phyloP scores from a whole-genome alignment of 2,329 filamentous ascomycete genomes.

The Colletotrichum brevisporum region DNA sequence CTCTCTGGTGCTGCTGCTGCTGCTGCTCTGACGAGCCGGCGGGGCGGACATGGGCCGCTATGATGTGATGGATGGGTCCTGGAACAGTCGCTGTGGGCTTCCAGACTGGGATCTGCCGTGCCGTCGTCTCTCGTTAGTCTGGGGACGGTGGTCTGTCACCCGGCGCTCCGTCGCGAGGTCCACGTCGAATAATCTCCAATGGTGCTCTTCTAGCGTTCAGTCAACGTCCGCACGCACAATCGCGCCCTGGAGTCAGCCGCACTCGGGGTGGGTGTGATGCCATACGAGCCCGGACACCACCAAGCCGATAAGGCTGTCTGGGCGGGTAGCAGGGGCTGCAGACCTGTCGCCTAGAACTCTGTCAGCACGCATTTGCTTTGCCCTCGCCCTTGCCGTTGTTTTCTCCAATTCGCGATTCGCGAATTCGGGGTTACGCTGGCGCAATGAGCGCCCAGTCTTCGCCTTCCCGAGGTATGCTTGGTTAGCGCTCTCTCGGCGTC shows the following conservation, averaged over 20 bases:
- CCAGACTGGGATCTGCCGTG: not conserved
- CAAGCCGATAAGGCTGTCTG: not conserved
- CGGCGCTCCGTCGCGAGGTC: not conserved
- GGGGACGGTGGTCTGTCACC: not conserved
- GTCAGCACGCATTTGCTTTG: not conserved
- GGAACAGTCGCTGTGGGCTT: not conserved
- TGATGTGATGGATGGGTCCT: conserved; percentile 20
- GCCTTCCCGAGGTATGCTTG: too few species aligned
- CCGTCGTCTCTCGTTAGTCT: not conserved
- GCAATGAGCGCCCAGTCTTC: not conserved
- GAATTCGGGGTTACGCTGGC: not conserved
- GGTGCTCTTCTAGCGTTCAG: too few species aligned
- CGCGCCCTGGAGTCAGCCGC: not conserved
- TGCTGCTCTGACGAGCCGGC: not conserved
- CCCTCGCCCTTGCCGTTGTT: not conserved
- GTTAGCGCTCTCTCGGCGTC: too few species aligned
- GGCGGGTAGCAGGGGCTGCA: not conserved
- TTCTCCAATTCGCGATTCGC: not conserved
- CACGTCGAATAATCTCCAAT: not conserved
- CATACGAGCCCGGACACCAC: not conserved
- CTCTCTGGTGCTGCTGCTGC: too few species aligned
- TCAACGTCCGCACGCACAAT: too few species aligned
- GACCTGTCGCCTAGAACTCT: not conserved
- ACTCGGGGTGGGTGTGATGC: not conserved
- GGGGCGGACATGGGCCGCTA: conserved; percentile 3